Conservation (phyloP, 257 asterid genomes). For the Solanum peruvianum region DNA sequence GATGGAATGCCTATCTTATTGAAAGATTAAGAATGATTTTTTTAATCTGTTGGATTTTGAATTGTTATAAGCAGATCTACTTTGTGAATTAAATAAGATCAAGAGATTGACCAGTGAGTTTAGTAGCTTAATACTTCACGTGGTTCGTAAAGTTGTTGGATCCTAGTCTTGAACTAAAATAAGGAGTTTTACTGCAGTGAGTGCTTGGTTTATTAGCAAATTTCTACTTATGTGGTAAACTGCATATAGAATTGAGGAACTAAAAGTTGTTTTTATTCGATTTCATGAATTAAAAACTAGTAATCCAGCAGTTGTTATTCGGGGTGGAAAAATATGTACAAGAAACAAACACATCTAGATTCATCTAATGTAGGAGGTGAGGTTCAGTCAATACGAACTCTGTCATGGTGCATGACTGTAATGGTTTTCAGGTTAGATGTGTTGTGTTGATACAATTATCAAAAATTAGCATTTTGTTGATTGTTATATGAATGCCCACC, state of each 20-base stretch:
- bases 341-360: constrained; percentile 7
- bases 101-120: neutral
- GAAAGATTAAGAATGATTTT: too few species aligned
- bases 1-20: too few species aligned
- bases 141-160: neutral
- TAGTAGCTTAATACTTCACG: neutral
- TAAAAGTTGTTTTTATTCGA: neutral
- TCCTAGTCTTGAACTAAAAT: neutral
- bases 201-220: neutral
- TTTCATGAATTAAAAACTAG: constrained; percentile 7
- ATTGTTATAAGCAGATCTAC: too few species aligned
- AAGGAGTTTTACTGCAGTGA: neutral
- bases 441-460: neutral
- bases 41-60: neutral
- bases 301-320: constrained; percentile 7
- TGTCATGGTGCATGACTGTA: neutral
- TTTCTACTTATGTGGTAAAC: constrained; percentile 14
- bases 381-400: neutral
- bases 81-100: too few species aligned
- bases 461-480: neutral
- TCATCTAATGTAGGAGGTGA: neutral
- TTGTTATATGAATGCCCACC: too few species aligned
- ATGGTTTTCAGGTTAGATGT: neutral
- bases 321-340: constrained; percentile 6
- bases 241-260: neutral